Base-by-base conservation (phyloP, 768 basidiomycete genomes). In the Kwoniella sp. region DNA sequence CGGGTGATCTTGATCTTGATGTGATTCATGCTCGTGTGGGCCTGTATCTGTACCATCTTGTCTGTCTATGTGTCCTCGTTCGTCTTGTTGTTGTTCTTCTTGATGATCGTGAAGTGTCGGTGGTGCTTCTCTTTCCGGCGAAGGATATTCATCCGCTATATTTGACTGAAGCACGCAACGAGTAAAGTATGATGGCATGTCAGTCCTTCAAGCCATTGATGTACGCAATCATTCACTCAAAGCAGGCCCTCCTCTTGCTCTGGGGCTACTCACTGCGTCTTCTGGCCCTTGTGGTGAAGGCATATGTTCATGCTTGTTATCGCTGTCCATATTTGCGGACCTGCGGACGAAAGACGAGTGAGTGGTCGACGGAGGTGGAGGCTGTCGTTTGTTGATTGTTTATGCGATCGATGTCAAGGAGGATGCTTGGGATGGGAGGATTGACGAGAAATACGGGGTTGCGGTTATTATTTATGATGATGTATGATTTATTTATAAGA, bases 121-220 rank as follows among this genome's bases (percentile, higher is more conserved):
- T 6, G 53, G 60, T 3, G 40, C 40, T 21, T 33, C 51, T 36
- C 58, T 63, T 52, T 62, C 65, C 1, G 72, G 72, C 7, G 72
- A 74, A 17, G 72, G 72, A 36, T 68, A 74, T 15, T 74, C 72
- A 52, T 74, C 72, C 30, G 72, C 72, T 29, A 70, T 65, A 40
- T 51, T 55, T 7, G 72, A 62, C 71, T 72, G n/a, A n/a, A n/a
- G n/a, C n/a, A n/a, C n/a, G n/a, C n/a, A n/a, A n/a, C n/a, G n/a
- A n/a, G n/a, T n/a, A n/a, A n/a, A n/a, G n/a, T n/a, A n/a, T n/a
- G n/a, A n/a, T n/a, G n/a, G n/a, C n/a, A n/a, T n/a, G n/a, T n/a
- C n/a, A n/a, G n/a, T n/a, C n/a, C n/a, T n/a, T n/a, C n/a, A n/a
- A n/a, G n/a, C n/a, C n/a, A n/a, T n/a, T n/a, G n/a, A n/a, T n/a